phyloP scores from a whole-genome alignment of 1,284 basidiomycete species.

The Athelia sp. region DNA sequence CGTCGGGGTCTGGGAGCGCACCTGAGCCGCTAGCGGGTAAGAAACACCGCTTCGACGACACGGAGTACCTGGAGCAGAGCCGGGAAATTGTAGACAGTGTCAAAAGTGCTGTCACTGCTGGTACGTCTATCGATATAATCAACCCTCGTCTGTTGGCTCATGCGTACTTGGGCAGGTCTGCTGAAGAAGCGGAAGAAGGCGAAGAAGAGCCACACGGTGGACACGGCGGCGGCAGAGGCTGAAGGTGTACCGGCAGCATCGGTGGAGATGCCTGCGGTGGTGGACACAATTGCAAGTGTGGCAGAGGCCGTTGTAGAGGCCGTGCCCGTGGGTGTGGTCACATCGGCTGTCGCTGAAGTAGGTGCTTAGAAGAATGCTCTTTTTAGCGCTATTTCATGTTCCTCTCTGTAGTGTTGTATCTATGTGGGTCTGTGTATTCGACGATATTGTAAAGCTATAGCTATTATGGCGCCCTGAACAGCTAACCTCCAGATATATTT shows the following conservation, averaged over 20 bases:
- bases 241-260: not conserved
- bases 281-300: not conserved
- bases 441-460: too few species aligned
- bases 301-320: too few species aligned
- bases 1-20: constrained; percentile 30
- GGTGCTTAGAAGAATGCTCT: not conserved
- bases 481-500: too few species aligned
- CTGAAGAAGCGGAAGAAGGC: constrained; percentile 87
- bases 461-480: too few species aligned
- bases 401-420: too few species aligned
- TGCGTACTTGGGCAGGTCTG: constrained; percentile 39
- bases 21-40: constrained; percentile 58
- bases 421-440: too few species aligned
- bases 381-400: too few species aligned
- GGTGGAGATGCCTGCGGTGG: not conserved
- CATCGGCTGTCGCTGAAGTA: not conserved
- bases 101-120: constrained; percentile 83
- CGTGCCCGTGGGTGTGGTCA: too few species aligned
- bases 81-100: constrained; percentile 91
- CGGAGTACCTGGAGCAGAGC: constrained; percentile 89
- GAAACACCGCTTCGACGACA: constrained; percentile 91
- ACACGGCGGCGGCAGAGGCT: not conserved
- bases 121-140: constrained; percentile 30
- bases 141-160: not conserved
- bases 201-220: constrained; percentile 42